Percentiles rank a stretch among this genome's conserved stretches.
These are phyloP conservation scores for Annona squamosa DNA, from an alignment of 164 flowering plant species.

Conservation along the genomic window DNA sequence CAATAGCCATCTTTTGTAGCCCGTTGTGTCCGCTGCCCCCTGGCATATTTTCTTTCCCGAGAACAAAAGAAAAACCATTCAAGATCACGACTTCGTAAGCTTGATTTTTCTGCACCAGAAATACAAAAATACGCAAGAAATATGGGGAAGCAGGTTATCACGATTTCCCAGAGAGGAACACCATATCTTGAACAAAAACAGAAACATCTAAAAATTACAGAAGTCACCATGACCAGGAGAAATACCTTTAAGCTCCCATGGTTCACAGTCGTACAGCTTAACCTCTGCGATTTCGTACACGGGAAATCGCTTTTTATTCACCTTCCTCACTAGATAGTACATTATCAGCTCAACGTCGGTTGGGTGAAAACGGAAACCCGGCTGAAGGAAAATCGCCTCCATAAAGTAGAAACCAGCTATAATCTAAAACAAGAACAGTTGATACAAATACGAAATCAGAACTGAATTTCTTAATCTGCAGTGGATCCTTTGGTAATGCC, in stretches of 20 bases:
- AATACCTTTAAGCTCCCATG: slow-evolving; percentile 83
- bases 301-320: slow-evolving; percentile 32
- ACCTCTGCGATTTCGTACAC: slow-evolving; percentile 48
- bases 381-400: slow-evolving; percentile 35
- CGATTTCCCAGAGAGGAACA: not conserved
- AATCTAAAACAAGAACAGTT: slow-evolving; percentile 3
- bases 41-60: slow-evolving; percentile 50
- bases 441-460: not conserved
- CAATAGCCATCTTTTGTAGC: slow-evolving; percentile 67
- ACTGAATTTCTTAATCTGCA: not conserved
- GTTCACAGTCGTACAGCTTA: slow-evolving; percentile 55
- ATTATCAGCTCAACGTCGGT: slow-evolving; percentile 65
- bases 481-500: not conserved
- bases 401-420: slow-evolving; percentile 8
- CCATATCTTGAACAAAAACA: not conserved
- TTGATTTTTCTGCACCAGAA: slow-evolving; percentile 43
- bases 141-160: too few relatives aligned
- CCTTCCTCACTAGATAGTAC: slow-evolving; percentile 65
- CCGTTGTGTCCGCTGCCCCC: slow-evolving; percentile 55
- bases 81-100: slow-evolving; percentile 43
- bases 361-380: slow-evolving; percentile 85
- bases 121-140: not conserved
- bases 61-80: slow-evolving; percentile 90
- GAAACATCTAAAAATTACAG: not conserved
- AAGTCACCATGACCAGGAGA: not conserved